phyloP scores from a whole-genome alignment of 768 basidiomycete species.

The Tricholoma matsutake region DNA sequence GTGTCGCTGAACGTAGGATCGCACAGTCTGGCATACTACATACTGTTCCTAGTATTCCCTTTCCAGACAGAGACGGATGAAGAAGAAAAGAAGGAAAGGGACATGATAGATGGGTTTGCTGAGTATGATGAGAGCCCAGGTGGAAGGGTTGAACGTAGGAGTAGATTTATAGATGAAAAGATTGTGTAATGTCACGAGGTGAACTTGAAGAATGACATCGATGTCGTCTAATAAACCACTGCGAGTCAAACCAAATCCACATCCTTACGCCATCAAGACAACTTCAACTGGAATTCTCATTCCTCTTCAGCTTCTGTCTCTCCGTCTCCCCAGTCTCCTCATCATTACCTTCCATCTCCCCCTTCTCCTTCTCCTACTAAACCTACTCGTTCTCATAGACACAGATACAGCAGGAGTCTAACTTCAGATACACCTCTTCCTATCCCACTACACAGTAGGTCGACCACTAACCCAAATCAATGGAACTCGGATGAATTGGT shows the following conservation, averaged over 20 bases:
- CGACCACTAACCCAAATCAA: conserved; percentile 49
- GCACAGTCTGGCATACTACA: too few species aligned
- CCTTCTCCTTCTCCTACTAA: conserved; percentile 30
- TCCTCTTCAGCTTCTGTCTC: conserved; percentile 42
- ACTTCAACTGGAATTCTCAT: conserved; percentile 66
- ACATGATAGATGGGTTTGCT: too few species aligned
- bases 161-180: too few species aligned
- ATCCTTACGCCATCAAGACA: conserved; percentile 81
- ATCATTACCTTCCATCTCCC: conserved; percentile 48
- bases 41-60: too few species aligned
- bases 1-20: too few species aligned
- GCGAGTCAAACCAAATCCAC: conserved; percentile 51
- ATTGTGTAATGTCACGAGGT: too few species aligned
- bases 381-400: conserved; percentile 22
- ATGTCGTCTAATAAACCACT: conserved; percentile 10
- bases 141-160: too few species aligned
- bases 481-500: conserved; percentile 63
- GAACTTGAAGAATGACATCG: too few species aligned
- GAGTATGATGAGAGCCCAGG: too few species aligned
- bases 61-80: too few species aligned
- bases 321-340: conserved; percentile 28
- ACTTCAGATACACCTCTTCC: conserved; percentile 45
- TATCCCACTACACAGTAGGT: conserved; percentile 29
- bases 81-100: too few species aligned
- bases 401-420: conserved; percentile 43